Conservation (phyloP, 306 rosid genomes). For the Rosa lucieae region DNA sequence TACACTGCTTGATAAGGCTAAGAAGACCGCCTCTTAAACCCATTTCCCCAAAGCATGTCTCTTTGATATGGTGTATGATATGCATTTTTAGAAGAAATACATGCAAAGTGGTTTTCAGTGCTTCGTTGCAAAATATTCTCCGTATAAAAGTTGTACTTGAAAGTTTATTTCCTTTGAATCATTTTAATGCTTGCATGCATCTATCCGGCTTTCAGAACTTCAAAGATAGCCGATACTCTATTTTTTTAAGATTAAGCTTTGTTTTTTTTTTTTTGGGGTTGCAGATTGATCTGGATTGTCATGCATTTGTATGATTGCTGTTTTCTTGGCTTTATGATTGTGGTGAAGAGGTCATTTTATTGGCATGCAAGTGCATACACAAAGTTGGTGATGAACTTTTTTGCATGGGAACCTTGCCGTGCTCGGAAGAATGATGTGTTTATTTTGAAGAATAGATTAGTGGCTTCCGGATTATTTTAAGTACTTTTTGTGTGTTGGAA, state of each 20-base stretch:
- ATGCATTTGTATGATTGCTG: neutral
- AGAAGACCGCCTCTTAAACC: neutral
- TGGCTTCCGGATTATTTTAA: too few species aligned
- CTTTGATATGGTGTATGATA: neutral
- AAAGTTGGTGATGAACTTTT: too few species aligned
- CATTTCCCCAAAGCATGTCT: neutral
- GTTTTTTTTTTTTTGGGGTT: neutral
- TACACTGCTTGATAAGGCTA: neutral
- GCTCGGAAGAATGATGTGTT: too few species aligned
- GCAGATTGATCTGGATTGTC: neutral
- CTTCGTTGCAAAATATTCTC: neutral
- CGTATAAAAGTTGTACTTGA: too few species aligned
- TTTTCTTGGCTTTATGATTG: neutral
- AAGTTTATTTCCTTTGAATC: neutral
- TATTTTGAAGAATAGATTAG: too few species aligned
- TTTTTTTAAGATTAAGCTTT: too few species aligned
- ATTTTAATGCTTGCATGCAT: neutral
- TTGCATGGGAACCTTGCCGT: too few species aligned
- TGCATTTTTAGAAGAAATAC: neutral
- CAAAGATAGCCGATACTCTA: neutral
- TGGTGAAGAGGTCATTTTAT: neutral
- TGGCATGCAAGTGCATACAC: too few species aligned
- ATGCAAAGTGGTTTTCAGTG: neutral
- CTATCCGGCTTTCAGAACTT: neutral
- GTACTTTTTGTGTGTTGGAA: too few species aligned